phyloP scores from a whole-genome alignment of 257 asterid genomes.

The Rhazya stricta region DNA sequence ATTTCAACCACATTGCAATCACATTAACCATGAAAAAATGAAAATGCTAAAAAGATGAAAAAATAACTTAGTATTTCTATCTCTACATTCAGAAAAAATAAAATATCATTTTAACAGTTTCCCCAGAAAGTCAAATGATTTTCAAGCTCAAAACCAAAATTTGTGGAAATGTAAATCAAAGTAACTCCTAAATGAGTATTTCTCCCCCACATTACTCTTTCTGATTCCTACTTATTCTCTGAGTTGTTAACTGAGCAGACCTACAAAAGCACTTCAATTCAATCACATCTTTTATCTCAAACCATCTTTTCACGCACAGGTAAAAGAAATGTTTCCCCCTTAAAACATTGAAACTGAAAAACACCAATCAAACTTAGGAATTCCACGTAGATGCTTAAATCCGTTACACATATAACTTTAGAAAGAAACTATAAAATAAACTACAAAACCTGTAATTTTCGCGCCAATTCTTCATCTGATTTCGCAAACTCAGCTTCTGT shows the following conservation, averaged over 20 bases:
- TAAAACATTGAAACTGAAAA: background rate
- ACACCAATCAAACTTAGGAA: background rate
- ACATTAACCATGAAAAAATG: background rate
- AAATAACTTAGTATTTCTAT: background rate
- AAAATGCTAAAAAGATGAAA: slow-evolving; percentile 16
- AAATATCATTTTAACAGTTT: background rate
- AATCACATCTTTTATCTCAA: background rate
- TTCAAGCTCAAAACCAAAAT: background rate
- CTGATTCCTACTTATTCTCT: background rate
- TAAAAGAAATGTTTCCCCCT: background rate
- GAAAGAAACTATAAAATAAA: slow-evolving; percentile 5
- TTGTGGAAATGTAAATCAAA: background rate
- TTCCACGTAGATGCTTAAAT: slow-evolving; percentile 1
- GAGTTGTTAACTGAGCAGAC: background rate
- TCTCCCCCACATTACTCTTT: background rate
- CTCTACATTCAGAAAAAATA: background rate
- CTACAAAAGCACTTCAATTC: background rate
- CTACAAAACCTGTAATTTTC: slow-evolving; percentile 65
- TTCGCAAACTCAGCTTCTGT: slow-evolving; percentile 29
- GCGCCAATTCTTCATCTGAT: slow-evolving; percentile 89
- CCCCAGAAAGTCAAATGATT: background rate
- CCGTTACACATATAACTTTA: background rate
- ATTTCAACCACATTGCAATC: slow-evolving; percentile 15
- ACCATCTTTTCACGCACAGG: background rate
- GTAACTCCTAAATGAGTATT: background rate